Evolutionary conservation across 2,329 filamentous ascomycete genomes (phyloP).

Genomic region (Cyphellophora attinorum): DNA sequence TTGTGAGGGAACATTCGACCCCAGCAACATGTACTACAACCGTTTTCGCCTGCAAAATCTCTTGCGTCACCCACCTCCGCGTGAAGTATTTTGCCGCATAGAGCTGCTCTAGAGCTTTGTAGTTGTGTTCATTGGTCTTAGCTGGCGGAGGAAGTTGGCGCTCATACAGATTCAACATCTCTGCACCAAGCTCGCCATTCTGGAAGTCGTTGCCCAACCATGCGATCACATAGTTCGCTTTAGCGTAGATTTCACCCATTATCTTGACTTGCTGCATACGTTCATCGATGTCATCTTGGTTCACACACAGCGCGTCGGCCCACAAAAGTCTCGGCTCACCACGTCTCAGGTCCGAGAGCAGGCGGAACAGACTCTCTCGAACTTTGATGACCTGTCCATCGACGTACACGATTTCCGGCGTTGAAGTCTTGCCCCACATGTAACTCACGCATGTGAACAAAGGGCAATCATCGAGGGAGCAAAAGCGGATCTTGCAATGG

Average conservation of each 20-base stretch:
- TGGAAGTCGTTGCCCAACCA: neutral
- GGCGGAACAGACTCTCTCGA: neutral
- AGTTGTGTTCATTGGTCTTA: neutral
- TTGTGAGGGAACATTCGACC: neutral
- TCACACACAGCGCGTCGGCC: constrained; percentile 26
- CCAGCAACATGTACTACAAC: neutral
- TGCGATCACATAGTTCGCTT: neutral
- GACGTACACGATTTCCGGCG: neutral
- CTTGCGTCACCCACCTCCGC: neutral
- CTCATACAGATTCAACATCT: neutral
- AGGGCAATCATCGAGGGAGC: neutral
- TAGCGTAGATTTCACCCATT: constrained; percentile 13
- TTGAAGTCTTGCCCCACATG: neutral
- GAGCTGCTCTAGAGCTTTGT: neutral
- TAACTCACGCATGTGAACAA: neutral
- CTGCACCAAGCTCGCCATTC: neutral
- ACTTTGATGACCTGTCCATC: neutral
- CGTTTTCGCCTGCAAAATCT: neutral
- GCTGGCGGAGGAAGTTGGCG: neutral
- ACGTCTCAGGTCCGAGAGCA: neutral
- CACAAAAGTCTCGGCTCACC: constrained; percentile 15
- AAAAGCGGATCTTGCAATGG: neutral
- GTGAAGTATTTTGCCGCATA: neutral
- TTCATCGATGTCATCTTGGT: constrained; percentile 19
- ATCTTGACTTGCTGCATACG: constrained; percentile 5